Percentiles rank a stretch among this genome's conserved stretches.
These are phyloP conservation scores for Podospora conica DNA, from an alignment of 495 filamentous ascomycete genomes.

Conservation along the genomic window DNA sequence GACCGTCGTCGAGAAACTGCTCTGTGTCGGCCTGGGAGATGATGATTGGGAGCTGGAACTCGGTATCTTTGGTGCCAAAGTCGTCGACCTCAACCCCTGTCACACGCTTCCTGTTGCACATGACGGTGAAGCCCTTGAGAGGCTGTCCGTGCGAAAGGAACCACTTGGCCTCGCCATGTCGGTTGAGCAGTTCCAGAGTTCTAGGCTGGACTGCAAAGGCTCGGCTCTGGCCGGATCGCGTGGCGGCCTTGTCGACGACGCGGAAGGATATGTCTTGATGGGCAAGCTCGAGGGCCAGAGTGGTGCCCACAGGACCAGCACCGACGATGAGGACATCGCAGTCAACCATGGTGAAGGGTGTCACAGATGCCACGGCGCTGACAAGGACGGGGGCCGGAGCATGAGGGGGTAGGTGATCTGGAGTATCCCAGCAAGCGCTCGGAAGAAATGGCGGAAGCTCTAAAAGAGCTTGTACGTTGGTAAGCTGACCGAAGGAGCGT, in stretches of 20 bases:
- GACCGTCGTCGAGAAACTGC: conserved; percentile 31
- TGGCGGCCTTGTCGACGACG: conserved; percentile 34
- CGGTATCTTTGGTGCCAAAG: conserved; percentile 28
- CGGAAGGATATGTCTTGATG: conserved; percentile 34
- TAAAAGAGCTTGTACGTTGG: not conserved
- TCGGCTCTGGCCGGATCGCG: conserved; percentile 35
- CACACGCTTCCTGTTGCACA: conserved; percentile 26
- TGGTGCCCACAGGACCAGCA: conserved; percentile 29
- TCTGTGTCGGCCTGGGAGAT: conserved; percentile 41
- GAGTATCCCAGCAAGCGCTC: not conserved
- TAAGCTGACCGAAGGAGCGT: not conserved
- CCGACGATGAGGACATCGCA: conserved; percentile 35
- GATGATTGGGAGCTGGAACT: conserved; percentile 32
- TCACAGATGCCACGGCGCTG: not conserved
- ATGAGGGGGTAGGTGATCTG: not conserved
- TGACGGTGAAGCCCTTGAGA: conserved; percentile 26
- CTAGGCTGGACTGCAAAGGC: conserved; percentile 41
- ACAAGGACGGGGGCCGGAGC: not conserved
- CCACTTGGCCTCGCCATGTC: conserved; percentile 31
- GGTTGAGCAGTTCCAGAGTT: conserved; percentile 42
- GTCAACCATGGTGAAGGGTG: conserved; percentile 15
- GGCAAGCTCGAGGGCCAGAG: conserved; percentile 33
- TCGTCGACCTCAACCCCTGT: conserved; percentile 23
- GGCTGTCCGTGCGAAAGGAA: conserved; percentile 26
- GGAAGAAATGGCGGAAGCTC: not conserved